These are phyloP conservation scores for Clavaria fumosa DNA, from an alignment of 768 basidiomycete genomes.

Conservation along the genomic window DNA sequence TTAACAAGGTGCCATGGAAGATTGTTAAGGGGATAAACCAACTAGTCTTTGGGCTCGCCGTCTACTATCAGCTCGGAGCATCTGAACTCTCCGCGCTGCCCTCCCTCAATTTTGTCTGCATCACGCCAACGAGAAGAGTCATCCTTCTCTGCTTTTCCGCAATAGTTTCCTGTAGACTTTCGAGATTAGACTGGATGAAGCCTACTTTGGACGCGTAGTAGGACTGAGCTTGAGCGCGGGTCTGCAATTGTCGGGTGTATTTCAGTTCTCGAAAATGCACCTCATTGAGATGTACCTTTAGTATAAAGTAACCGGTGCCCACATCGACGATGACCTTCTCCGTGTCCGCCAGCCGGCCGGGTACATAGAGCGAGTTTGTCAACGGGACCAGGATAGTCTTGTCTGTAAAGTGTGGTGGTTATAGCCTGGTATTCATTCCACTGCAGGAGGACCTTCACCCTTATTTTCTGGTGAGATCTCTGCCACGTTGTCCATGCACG, in stretches of 20 bases:
- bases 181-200: slow-evolving; percentile 71
- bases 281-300: slow-evolving; percentile 46
- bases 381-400: slow-evolving; percentile 85
- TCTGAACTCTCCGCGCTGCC: no score
- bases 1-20: no score
- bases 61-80: no score
- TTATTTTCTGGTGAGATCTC: slow-evolving; percentile 62
- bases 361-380: slow-evolving; percentile 90
- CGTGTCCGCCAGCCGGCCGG: slow-evolving; percentile 70
- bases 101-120: slow-evolving; percentile 45
- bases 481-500: slow-evolving; percentile 67
- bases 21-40: no score
- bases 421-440: no score
- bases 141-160: slow-evolving; percentile 45
- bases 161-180: slow-evolving; percentile 78
- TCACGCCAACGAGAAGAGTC: slow-evolving; percentile 56
- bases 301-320: slow-evolving; percentile 92
- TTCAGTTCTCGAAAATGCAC: background rate
- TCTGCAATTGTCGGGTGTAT: slow-evolving; percentile 29
- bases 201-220: slow-evolving; percentile 74
- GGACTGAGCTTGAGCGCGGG: slow-evolving; percentile 60
- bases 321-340: slow-evolving; percentile 89
- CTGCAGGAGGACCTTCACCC: no score
- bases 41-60: no score
- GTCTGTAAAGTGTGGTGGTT: no score